Conservation (phyloP, 306 rosid species). For the Cucumis cinereus region DNA sequence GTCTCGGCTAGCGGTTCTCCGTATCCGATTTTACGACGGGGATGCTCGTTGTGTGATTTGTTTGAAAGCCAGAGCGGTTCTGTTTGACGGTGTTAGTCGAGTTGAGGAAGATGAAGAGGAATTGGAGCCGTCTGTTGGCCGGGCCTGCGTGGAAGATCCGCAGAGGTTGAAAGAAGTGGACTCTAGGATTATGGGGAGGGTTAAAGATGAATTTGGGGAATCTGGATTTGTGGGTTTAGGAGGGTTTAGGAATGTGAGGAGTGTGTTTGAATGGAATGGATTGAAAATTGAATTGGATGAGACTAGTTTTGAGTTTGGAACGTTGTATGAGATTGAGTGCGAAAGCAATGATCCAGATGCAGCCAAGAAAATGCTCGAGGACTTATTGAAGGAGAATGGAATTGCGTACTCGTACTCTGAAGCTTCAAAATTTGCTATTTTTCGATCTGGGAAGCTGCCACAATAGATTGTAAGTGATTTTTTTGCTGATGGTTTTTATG, state of each 20-base stretch:
- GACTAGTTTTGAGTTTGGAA: conserved; percentile 59
- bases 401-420: conserved; percentile 47
- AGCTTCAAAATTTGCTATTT: conserved; percentile 56
- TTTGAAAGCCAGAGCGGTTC: conserved; percentile 61
- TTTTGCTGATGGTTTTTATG: background rate
- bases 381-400: conserved; percentile 51
- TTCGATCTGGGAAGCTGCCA: conserved; percentile 36
- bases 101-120: conserved; percentile 93
- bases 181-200: conserved; percentile 68
- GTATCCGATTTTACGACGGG: conserved; percentile 56
- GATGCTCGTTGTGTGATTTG: conserved; percentile 49
- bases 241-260: conserved; percentile 72
- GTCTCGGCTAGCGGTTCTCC: conserved; percentile 44
- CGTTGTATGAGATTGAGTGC: conserved; percentile 73
- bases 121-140: conserved; percentile 36
- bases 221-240: conserved; percentile 57
- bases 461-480: background rate
- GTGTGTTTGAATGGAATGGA: conserved; percentile 74
- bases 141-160: conserved; percentile 55
- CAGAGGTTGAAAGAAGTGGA: conserved; percentile 32
- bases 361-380: conserved; percentile 54
- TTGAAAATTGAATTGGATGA: conserved; percentile 87
- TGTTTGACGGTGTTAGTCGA: conserved; percentile 68
- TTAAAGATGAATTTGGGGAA: conserved; percentile 56
- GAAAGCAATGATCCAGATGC: conserved; percentile 66